Evolutionary conservation across 495 filamentous ascomycete species (phyloP).

Genomic region (Saxophila tyrrhenica): DNA sequence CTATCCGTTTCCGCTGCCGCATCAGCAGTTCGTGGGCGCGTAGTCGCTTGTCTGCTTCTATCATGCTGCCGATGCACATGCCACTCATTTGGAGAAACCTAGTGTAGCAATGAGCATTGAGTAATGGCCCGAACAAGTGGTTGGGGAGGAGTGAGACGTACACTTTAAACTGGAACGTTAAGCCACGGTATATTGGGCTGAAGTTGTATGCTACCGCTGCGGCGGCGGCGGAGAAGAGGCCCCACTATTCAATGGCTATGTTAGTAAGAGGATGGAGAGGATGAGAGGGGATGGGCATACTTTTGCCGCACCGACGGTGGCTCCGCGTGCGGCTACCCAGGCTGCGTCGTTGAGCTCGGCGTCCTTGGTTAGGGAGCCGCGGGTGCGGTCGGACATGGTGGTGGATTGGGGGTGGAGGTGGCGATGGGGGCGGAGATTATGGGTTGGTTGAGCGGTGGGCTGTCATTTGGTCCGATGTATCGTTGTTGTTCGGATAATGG

Average conservation of each 20-base stretch:
- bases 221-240: slow-evolving; percentile 43
- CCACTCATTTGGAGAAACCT: slow-evolving; percentile 73
- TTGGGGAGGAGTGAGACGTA: slow-evolving; percentile 31
- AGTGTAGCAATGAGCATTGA: no score
- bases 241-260: slow-evolving; percentile 40
- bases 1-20: slow-evolving; percentile 51
- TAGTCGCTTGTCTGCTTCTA: slow-evolving; percentile 70
- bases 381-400: background rate
- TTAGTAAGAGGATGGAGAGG: background rate
- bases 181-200: slow-evolving; percentile 64
- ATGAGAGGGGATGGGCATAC: slow-evolving; percentile 23
- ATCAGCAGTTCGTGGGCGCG: slow-evolving; percentile 52
- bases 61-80: slow-evolving; percentile 75
- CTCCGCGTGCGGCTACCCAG: slow-evolving; percentile 52
- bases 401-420: background rate
- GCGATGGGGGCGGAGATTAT: background rate
- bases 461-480: no score
- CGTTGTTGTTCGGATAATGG: no score
- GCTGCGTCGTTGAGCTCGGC: slow-evolving; percentile 49
- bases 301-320: slow-evolving; percentile 47
- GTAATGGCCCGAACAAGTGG: background rate
- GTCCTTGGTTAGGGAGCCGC: slow-evolving; percentile 27
- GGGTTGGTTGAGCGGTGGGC: no score
- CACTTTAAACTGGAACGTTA: slow-evolving; percentile 87
- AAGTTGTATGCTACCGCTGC: slow-evolving; percentile 45